Evolutionary conservation across 73 alveolate species (phyloP).

Genomic region (Tetrahymena borealis): DNA sequence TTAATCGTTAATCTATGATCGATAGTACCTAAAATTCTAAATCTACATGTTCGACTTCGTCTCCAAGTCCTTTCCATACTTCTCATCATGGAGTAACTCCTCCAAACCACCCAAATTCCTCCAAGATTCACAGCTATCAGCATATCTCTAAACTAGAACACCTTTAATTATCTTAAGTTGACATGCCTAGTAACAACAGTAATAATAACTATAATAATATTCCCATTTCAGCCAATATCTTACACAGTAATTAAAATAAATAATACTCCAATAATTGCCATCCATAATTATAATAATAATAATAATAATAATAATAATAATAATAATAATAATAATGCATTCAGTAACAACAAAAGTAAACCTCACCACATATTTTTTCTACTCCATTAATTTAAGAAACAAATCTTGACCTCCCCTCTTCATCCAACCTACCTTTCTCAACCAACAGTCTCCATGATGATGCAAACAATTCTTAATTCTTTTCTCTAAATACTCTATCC

Average conservation of each 20-base stretch:
- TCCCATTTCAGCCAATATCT: neutral
- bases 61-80: neutral
- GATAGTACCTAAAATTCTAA: neutral
- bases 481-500: neutral
- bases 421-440: neutral
- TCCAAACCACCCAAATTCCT: neutral
- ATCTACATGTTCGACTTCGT: neutral
- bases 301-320: too few relatives aligned
- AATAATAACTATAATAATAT: neutral
- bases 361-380: neutral
- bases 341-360: neutral
- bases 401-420: neutral
- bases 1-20: neutral
- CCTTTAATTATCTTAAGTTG: neutral
- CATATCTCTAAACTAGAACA: neutral
- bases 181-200: neutral
- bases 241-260: neutral
- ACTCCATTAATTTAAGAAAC: neutral
- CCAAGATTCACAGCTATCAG: neutral
- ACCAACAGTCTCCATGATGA: neutral
- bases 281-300: too few relatives aligned
- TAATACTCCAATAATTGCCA: neutral
- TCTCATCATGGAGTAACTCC: neutral
- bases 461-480: neutral
- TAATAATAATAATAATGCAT: neutral